Percentiles rank a stretch among this genome's conserved stretches.
Conservation (phyloP, 1,284 basidiomycete species). For the Neonothopanus nambi region DNA sequence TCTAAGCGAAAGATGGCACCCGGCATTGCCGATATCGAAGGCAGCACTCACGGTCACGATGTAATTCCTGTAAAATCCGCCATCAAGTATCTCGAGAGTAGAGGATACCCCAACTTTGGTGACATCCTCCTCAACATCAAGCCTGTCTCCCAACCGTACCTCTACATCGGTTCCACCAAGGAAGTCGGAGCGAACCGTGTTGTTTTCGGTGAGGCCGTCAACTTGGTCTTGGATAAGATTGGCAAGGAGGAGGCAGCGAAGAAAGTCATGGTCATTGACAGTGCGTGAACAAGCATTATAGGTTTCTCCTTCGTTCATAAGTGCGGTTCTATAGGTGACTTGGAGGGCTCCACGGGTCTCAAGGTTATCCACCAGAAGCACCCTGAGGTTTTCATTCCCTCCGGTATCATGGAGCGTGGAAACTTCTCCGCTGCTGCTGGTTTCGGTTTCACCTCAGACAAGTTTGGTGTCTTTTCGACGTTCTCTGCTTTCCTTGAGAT, state of each 20-base stretch:
- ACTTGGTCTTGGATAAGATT: constrained; percentile 69
- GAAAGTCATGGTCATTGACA: constrained; percentile 86
- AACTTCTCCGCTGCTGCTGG: constrained; percentile 86
- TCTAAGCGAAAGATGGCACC: constrained; percentile 80
- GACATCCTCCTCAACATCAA: constrained; percentile 69
- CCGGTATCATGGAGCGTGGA: constrained; percentile 82
- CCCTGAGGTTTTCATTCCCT: constrained; percentile 81
- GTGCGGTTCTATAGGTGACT: constrained; percentile 50
- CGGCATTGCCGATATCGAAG: constrained; percentile 77
- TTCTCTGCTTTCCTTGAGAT: constrained; percentile 90
- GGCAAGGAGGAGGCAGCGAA: constrained; percentile 75
- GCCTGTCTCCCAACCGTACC: constrained; percentile 54
- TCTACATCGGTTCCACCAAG: constrained; percentile 67
- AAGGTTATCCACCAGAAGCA: constrained; percentile 86
- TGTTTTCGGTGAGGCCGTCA: constrained; percentile 82
- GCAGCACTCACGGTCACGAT: constrained; percentile 78
- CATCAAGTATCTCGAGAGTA: constrained; percentile 65
- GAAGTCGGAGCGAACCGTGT: constrained; percentile 79
- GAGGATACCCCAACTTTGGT: constrained; percentile 60
- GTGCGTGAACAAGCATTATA: constrained; percentile 40
- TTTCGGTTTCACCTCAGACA: constrained; percentile 75
- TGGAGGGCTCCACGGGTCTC: constrained; percentile 85
- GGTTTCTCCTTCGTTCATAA: background rate
- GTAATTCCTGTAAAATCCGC: constrained; percentile 79
- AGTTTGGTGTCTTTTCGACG: constrained; percentile 82